Conservation (phyloP, 805 yeast genomes). For the Candida rishiriensis region DNA sequence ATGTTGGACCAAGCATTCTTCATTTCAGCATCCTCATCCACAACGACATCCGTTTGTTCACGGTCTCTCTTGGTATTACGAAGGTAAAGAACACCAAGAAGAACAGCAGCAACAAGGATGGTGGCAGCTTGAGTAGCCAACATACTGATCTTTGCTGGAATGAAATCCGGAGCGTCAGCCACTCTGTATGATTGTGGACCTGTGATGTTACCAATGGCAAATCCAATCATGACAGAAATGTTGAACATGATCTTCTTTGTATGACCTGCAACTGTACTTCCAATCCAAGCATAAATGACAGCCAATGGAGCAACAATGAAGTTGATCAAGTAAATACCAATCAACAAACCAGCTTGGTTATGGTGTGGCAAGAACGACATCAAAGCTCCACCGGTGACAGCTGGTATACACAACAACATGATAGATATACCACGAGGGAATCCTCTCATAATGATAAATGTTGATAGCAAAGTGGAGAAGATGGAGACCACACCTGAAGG, state of each 20-base stretch:
- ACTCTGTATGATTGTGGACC: constrained; percentile 62
- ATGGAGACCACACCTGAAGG: constrained; percentile 53
- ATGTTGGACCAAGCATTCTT: constrained; percentile 43
- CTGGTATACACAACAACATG: constrained; percentile 36
- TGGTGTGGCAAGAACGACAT: constrained; percentile 27
- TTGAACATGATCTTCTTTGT: constrained; percentile 53
- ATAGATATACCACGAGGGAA: constrained; percentile 17
- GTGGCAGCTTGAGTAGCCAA: constrained; percentile 50
- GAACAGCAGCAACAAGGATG: constrained; percentile 34
- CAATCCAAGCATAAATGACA: constrained; percentile 56
- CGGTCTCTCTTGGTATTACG: constrained; percentile 48
- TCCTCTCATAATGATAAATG: constrained; percentile 17
- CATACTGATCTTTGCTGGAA: constrained; percentile 54
- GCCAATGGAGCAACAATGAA: constrained; percentile 31
- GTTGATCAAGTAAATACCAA: constrained; percentile 24
- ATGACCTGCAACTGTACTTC: constrained; percentile 59
- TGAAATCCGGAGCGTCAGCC: constrained; percentile 47
- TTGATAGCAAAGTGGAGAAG: constrained; percentile 30
- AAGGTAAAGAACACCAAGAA: constrained; percentile 39
- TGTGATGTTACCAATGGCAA: constrained; percentile 50
- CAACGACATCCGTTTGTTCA: constrained; percentile 28
- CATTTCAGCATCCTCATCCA: constrained; percentile 27
- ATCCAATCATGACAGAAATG: constrained; percentile 51
- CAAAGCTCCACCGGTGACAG: constrained; percentile 45
- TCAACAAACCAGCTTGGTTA: constrained; percentile 26